Evolutionary conservation across 2,329 filamentous ascomycete genomes (phyloP), one percentile per base, ranked within the genome.

Genomic region (Ascochyta clinopodiicola): DNA sequence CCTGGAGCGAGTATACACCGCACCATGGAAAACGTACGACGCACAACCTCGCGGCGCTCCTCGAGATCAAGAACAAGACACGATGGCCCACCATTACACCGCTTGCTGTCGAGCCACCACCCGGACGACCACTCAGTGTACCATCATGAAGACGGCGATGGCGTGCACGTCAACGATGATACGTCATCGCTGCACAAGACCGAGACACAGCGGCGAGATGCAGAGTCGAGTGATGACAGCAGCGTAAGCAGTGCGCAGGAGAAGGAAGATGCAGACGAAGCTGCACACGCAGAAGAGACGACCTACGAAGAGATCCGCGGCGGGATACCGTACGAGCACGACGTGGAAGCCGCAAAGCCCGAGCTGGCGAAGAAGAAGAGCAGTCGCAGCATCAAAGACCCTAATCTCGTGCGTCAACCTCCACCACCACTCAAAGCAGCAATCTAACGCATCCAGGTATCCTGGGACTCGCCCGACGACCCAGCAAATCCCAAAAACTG

Each of bases 401-500:
- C 71, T 1, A 72, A 75, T 44, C 56, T 75, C 22, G 73, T 75
- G 44, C 37, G 62, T 56, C 13, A 21, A 4, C 27, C 10, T 29
- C 22, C 22, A 24, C 22, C 22, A 24, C 22, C 4, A 24, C 22
- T 24, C 22, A 24, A 24, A 4, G 6, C 22, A 24, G 22, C 10
- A 8, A 9, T 29, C 51, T 65, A 29, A 68, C 52, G 39, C 31
- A 0, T 6, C 0, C 17, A 39, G 72, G 78, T 81, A 1, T 77
- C 75, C 1, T 82, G 79, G 79, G 79, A 81, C 51, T 73, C 75
- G 2, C 71, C 77, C 4, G 70, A 79, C 27, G 80, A 82, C 55
- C 77, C 76, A 10, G 68, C 67, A 22, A 81, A 82, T 45, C 80
- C 80, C 1, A 79, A 80, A 59, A 81, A 80, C 51, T 80, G 79